phyloP scores from a whole-genome alignment of 1,284 basidiomycete species.

The Waitea zeae region DNA sequence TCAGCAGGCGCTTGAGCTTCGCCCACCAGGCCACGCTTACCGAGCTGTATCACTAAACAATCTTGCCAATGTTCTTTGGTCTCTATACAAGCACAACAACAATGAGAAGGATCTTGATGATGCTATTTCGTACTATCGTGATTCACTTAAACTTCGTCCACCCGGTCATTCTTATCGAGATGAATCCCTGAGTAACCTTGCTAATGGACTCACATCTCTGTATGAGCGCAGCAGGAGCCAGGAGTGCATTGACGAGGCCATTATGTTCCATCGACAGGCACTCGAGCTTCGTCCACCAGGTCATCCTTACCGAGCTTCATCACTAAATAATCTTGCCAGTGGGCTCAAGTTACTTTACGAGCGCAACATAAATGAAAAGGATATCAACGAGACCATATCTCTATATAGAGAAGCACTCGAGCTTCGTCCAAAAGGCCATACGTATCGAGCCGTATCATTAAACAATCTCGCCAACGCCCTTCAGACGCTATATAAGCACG shows the following conservation, averaged over 20 bases:
- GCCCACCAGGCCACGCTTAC: neutral
- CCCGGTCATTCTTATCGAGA: neutral
- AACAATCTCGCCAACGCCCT: neutral
- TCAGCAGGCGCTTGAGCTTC: neutral
- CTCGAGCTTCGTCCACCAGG: neutral
- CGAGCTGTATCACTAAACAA: neutral
- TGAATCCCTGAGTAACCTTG: neutral
- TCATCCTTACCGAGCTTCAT: neutral
- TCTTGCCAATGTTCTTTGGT: neutral
- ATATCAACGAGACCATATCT: neutral
- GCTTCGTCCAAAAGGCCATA: neutral
- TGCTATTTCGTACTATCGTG: neutral
- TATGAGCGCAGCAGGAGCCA: neutral
- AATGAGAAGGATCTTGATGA: neutral
- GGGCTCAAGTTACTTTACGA: neutral
- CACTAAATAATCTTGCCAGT: neutral
- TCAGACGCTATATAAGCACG: neutral
- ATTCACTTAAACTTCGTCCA: neutral
- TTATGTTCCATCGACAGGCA: neutral
- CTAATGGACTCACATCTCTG: neutral
- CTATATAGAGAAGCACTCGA: neutral
- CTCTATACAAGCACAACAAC: neutral
- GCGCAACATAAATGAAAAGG: neutral
- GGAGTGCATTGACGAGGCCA: neutral
- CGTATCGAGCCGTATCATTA: neutral